Percentiles rank a stretch among this genome's conserved stretches.
Evolutionary conservation across 2,329 filamentous ascomycete species (phyloP).

Genomic region (Basipetospora sp.): DNA sequence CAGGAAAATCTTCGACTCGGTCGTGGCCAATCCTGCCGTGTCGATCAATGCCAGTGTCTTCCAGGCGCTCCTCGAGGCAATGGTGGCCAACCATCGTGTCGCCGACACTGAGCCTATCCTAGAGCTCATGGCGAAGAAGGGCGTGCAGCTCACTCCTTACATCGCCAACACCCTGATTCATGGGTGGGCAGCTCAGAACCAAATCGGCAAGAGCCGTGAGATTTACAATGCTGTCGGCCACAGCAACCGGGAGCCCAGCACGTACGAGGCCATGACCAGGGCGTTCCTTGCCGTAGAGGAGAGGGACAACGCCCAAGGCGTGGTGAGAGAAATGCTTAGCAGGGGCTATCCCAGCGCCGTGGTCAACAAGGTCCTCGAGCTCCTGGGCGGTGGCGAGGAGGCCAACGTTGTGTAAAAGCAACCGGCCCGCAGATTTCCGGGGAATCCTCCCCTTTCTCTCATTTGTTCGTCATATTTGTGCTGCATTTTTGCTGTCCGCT

Average conservation of each 20-base stretch:
- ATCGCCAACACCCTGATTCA: constrained; percentile 98
- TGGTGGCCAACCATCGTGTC: constrained; percentile 88
- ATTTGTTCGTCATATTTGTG: neutral
- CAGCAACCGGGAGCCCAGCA: constrained; percentile 81
- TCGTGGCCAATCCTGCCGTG: constrained; percentile 53
- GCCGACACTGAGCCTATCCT: constrained; percentile 61
- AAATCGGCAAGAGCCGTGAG: constrained; percentile 61
- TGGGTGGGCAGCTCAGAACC: constrained; percentile 76
- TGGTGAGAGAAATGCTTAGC: constrained; percentile 80
- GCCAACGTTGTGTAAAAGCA: neutral
- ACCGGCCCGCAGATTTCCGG: neutral
- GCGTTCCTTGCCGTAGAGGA: constrained; percentile 78
- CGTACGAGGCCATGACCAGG: constrained; percentile 95
- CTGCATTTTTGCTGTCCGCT: neutral
- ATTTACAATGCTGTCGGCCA: constrained; percentile 69
- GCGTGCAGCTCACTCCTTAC: constrained; percentile 83
- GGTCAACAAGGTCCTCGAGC: constrained; percentile 81
- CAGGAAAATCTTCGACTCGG: constrained; percentile 64
- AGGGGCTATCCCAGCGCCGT: constrained; percentile 86
- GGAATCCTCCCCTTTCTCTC: neutral
- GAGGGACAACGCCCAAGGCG: constrained; percentile 56
- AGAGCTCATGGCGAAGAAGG: constrained; percentile 54
- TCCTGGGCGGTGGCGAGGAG: constrained; percentile 42
- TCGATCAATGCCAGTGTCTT: constrained; percentile 73
- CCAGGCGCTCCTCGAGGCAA: constrained; percentile 90